Evolutionary conservation across 2,329 filamentous ascomycete genomes (phyloP).

Genomic region (Raffaelea arxii): DNA sequence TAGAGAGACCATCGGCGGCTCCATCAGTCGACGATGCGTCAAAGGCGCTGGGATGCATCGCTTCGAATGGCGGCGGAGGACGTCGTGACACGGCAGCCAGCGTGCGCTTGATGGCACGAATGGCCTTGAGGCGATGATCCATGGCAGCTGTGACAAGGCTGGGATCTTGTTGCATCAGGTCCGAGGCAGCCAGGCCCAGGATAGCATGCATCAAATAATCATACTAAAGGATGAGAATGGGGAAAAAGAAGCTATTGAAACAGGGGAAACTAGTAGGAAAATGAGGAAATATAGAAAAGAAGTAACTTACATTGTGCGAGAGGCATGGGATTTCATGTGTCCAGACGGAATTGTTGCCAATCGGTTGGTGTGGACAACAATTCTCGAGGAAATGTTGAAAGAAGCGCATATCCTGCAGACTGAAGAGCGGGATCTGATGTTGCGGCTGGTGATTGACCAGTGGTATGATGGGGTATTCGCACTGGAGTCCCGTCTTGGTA

Average conservation of each 20-base stretch:
- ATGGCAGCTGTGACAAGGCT: slow-evolving; percentile 49
- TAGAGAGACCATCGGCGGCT: too few relatives aligned
- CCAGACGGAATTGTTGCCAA: slow-evolving; percentile 58
- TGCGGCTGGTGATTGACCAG: slow-evolving; percentile 47
- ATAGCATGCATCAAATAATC: slow-evolving; percentile 64
- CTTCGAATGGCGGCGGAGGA: neutral
- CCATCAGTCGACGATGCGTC: neutral
- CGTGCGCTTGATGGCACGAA: slow-evolving; percentile 49
- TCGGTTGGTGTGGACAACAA: slow-evolving; percentile 54
- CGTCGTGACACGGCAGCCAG: slow-evolving; percentile 30
- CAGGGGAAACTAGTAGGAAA: neutral
- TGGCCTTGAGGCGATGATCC: slow-evolving; percentile 54
- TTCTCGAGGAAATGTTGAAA: slow-evolving; percentile 57
- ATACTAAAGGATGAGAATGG: slow-evolving; percentile 29
- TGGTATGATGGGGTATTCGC: slow-evolving; percentile 48
- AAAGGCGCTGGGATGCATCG: neutral
- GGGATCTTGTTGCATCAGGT: slow-evolving; percentile 43
- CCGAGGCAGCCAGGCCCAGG: slow-evolving; percentile 56
- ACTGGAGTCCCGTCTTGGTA: slow-evolving; percentile 49
- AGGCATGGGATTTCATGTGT: slow-evolving; percentile 57
- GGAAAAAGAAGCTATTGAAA: neutral
- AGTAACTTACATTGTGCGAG: slow-evolving; percentile 47
- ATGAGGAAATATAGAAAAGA: neutral
- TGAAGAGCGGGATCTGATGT: slow-evolving; percentile 48
- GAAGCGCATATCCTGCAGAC: slow-evolving; percentile 55